Conservation (phyloP, 352 stramenopile genomes). For the Globisporangium splendens region DNA sequence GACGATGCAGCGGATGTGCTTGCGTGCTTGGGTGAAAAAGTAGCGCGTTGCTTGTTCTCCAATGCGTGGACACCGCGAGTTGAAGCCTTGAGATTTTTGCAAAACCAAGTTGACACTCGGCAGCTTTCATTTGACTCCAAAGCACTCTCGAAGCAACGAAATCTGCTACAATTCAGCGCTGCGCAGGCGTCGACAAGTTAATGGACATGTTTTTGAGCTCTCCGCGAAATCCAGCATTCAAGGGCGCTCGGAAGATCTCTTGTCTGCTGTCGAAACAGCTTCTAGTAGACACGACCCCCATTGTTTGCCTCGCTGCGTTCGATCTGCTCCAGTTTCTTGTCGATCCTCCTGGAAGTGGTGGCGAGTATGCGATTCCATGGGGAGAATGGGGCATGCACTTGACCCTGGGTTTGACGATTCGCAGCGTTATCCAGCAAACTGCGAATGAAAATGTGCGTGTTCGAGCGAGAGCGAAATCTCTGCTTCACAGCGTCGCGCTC, state of each 20-base stretch:
- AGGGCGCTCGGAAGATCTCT: slow-evolving; percentile 67
- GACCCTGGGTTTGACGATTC: slow-evolving; percentile 69
- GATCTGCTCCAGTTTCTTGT: slow-evolving; percentile 56
- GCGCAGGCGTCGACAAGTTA: slow-evolving; percentile 54
- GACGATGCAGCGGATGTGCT: slow-evolving; percentile 39
- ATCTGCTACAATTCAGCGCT: slow-evolving; percentile 32
- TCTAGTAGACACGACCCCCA: slow-evolving; percentile 40
- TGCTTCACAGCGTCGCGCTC: slow-evolving; percentile 40
- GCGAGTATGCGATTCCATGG: slow-evolving; percentile 66
- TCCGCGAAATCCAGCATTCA: slow-evolving; percentile 32
- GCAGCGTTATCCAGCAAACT: slow-evolving; percentile 69
- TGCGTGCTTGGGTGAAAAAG: slow-evolving; percentile 66
- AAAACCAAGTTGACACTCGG: slow-evolving; percentile 59
- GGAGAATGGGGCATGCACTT: slow-evolving; percentile 78
- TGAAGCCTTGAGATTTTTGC: slow-evolving; percentile 73
- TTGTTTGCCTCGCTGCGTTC: slow-evolving; percentile 50
- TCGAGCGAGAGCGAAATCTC: slow-evolving; percentile 37
- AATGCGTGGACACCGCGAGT: slow-evolving; percentile 79
- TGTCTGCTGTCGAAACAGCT: slow-evolving; percentile 70
- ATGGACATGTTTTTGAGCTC: slow-evolving; percentile 35
- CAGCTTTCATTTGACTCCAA: slow-evolving; percentile 39
- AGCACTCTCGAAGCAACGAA: slow-evolving; percentile 2
- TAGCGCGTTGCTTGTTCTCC: slow-evolving; percentile 71
- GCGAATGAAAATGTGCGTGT: slow-evolving; percentile 64
- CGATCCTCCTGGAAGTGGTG: slow-evolving; percentile 26